A percentile compares a stretch with the other conserved stretches of the same genome.
These are phyloP conservation scores for Hyaloscypha bicolor DNA, from an alignment of 495 filamentous ascomycete genomes.

Conservation along the genomic window DNA sequence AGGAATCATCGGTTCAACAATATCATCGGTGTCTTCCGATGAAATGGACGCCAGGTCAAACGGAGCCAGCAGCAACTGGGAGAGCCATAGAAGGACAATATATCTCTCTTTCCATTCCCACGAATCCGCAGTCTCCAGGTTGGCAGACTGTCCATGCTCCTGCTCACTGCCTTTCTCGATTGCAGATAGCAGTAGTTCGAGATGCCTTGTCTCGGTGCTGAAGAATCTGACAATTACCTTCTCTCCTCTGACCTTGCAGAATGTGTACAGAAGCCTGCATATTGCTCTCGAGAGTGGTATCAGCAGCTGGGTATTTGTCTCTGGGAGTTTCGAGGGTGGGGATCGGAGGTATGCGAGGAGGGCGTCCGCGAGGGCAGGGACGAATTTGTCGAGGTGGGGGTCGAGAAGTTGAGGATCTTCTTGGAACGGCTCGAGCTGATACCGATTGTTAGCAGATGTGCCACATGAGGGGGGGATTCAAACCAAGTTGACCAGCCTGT, in stretches of 20 bases:
- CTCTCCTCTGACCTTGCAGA: conserved; percentile 92
- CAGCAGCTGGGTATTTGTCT: conserved; percentile 47
- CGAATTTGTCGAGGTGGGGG: conserved; percentile 72
- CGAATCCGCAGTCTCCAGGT: conserved; percentile 24
- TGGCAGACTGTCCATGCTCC: conserved; percentile 6
- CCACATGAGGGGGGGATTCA: background rate
- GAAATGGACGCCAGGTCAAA: conserved; percentile 91
- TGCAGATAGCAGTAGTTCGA: conserved; percentile 75
- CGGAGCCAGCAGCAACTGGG: conserved; percentile 87
- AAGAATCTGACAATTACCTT: conserved; percentile 91
- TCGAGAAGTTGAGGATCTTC: conserved; percentile 97
- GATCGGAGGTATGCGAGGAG: conserved; percentile 67
- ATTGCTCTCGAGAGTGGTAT: conserved; percentile 69
- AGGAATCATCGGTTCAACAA: conserved; percentile 32
- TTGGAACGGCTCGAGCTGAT: conserved; percentile 87
- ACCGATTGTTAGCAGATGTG: conserved; percentile 13
- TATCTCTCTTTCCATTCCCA: conserved; percentile 88
- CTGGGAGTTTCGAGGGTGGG: conserved; percentile 29
- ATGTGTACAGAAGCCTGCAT: conserved; percentile 77
- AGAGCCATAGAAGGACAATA: conserved; percentile 87
- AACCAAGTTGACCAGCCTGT: conserved; percentile 49
- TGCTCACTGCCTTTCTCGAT: conserved; percentile 47
- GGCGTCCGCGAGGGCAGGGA: conserved; percentile 71
- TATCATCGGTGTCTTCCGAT: conserved; percentile 49
- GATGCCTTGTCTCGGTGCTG: conserved; percentile 79